phyloP scores from a whole-genome alignment of 202 grass and related monocot genomes.

The Eragrostis tef region DNA sequence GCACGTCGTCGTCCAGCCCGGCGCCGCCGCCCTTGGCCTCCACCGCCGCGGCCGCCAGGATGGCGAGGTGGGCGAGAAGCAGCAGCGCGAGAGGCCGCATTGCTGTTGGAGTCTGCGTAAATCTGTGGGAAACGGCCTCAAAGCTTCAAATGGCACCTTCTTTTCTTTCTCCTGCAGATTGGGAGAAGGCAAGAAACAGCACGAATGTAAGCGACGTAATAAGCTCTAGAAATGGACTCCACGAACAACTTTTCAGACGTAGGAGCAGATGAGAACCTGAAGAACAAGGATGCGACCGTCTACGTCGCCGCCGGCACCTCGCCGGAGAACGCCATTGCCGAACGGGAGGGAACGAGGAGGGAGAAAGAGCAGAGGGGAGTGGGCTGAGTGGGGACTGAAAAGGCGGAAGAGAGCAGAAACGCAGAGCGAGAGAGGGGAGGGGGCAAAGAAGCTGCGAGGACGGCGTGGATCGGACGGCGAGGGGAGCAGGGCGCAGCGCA shows the following conservation, averaged over 20 bases:
- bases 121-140: conserved; percentile 11
- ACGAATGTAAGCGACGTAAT: neutral
- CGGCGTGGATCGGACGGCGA: conserved; percentile 46
- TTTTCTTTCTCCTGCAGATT: conserved; percentile 22
- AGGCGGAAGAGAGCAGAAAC: neutral
- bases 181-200: neutral
- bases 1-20: conserved; percentile 81
- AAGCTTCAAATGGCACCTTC: neutral
- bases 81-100: conserved; percentile 49
- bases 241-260: neutral
- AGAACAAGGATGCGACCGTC: neutral
- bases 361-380: neutral
- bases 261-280: neutral
- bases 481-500: neutral
- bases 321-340: conserved; percentile 38
- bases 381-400: neutral
- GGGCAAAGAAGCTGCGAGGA: conserved; percentile 4
- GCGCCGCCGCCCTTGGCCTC: conserved; percentile 43
- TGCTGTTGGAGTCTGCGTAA: neutral
- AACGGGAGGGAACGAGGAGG: neutral
- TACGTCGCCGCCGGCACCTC: conserved; percentile 32
- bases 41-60: conserved; percentile 38
- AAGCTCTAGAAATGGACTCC: neutral
- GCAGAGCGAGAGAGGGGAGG: neutral
- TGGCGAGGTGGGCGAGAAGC: conserved; percentile 34